Base-by-base conservation (phyloP, 352 stramenopile species). In the Globisporangium cylindrosporum region DNA sequence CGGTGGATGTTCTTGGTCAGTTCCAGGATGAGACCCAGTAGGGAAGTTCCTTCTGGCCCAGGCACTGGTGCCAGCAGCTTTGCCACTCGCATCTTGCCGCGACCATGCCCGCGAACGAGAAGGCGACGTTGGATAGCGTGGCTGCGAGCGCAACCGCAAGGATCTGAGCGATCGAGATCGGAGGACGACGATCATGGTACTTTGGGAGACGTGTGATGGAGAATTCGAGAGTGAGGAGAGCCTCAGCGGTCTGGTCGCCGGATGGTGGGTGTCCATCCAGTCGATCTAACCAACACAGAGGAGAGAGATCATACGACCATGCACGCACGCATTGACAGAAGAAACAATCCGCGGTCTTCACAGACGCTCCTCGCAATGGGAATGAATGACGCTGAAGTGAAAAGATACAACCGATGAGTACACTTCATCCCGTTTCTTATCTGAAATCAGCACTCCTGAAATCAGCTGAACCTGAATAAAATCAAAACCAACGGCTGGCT, bases 1-100 rank as follows among this genome's bases (percentile, higher is more conserved):
- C 63, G 68, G 25, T 66, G 22, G 5, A 67, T 12, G 49, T 71
- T 69, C 49, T 66, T 60, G 24, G 41, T 20, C 5, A 73, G 27
- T 12, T 65, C 56, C 1, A 51, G 68, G 9, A 73, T 57, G 12
- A 66, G 9, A 14, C 68, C 68, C 8, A 73, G 22, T 9, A 73
- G 18, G 24, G 41, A 64, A 4, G 20, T 15, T 0, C 67, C 67
- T 29, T 63, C 36, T 7, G 62, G 67, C 3, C 67, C 67, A 24
- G 49, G 60, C 20, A 70, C 25, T 7, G 62, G 51, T 6, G n/a
- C 62, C 14, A 72, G 34, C 32, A 57, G 64, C 49, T 64, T 61
- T 9, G 18, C 46, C 18, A 53, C 65, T 5, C 67, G 59, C 20
- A 66, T 24, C 41, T 72, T 72, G 62, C 32, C 49, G 4, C 32